These are phyloP conservation scores for Penicillium bovifimosum DNA, from an alignment of 495 filamentous ascomycete species.

Conservation along the genomic window DNA sequence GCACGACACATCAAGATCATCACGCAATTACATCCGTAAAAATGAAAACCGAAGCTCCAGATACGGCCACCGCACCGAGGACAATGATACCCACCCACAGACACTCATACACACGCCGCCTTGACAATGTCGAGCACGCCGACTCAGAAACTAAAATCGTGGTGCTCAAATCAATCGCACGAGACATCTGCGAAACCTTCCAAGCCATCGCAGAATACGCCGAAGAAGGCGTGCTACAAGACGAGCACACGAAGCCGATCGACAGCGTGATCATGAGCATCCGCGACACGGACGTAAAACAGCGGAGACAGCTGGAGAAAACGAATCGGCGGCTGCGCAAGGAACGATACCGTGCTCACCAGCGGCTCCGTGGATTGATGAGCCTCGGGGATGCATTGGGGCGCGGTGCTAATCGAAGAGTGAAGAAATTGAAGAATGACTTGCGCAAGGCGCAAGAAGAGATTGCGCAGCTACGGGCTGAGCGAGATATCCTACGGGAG, in stretches of 20 bases:
- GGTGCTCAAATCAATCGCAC: slow-evolving; percentile 25
- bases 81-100: not conserved
- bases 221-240: slow-evolving; percentile 11
- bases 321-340: slow-evolving; percentile 1
- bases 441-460: not conserved
- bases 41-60: not conserved
- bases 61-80: not conserved
- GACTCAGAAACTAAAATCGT: slow-evolving; percentile 13
- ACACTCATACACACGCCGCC: slow-evolving; percentile 9
- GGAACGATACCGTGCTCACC: slow-evolving; percentile 14
- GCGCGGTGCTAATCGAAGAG: slow-evolving; percentile 3
- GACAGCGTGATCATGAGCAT: slow-evolving; percentile 23
- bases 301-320: slow-evolving; percentile 9
- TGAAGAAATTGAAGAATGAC: not conserved
- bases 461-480: not conserved
- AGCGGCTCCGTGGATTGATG: slow-evolving; percentile 9
- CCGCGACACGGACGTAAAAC: slow-evolving; percentile 4
- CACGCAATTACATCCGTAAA: not conserved
- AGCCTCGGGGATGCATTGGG: slow-evolving; percentile 10
- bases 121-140: slow-evolving; percentile 16
- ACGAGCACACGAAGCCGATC: slow-evolving; percentile 15
- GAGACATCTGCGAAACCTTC: slow-evolving; percentile 27
- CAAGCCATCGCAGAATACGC: slow-evolving; percentile 18
- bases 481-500: not conserved
- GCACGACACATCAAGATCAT: not conserved